These are phyloP conservation scores for Kwoniella sp. DNA, from an alignment of 768 basidiomycete genomes.

Conservation along the genomic window DNA sequence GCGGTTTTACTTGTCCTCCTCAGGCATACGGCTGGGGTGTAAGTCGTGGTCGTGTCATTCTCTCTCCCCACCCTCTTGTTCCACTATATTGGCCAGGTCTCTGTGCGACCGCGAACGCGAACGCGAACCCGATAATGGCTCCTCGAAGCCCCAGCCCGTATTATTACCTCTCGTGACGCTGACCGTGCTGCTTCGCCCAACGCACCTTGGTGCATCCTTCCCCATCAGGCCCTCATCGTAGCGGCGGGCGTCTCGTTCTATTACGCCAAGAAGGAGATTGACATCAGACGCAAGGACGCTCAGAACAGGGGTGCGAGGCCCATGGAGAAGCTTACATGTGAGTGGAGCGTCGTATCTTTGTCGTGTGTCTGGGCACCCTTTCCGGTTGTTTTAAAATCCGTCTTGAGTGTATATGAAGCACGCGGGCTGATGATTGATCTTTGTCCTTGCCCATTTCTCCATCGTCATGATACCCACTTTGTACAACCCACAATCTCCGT, in stretches of 20 bases:
- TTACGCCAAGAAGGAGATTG: constrained; percentile 38
- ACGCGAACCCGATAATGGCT: too few species aligned
- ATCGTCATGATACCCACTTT: background rate
- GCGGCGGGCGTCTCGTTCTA: constrained; percentile 39
- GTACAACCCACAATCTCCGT: background rate
- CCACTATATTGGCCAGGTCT: too few species aligned
- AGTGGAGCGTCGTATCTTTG: constrained; percentile 11
- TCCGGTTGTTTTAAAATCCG: too few species aligned
- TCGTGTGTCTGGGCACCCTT: too few species aligned
- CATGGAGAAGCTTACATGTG: constrained; percentile 37
- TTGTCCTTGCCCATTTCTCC: background rate
- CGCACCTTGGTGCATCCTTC: background rate
- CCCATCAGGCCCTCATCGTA: constrained; percentile 36
- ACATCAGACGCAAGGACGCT: constrained; percentile 32
- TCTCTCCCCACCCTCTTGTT: background rate
- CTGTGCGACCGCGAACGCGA: too few species aligned
- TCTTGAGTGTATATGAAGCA: too few species aligned
- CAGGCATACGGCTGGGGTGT: constrained; percentile 48
- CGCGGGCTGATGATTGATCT: background rate
- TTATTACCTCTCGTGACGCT: background rate
- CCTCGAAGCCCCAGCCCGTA: too few species aligned
- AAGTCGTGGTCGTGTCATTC: constrained; percentile 24
- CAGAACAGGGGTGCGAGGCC: constrained; percentile 22
- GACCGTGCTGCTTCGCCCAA: background rate
- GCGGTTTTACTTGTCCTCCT: background rate